Evolutionary conservation across 1,139 yeast species (phyloP), one percentile per base, ranked within the genome.

Genomic region (Sugiyamaella paludigena): DNA sequence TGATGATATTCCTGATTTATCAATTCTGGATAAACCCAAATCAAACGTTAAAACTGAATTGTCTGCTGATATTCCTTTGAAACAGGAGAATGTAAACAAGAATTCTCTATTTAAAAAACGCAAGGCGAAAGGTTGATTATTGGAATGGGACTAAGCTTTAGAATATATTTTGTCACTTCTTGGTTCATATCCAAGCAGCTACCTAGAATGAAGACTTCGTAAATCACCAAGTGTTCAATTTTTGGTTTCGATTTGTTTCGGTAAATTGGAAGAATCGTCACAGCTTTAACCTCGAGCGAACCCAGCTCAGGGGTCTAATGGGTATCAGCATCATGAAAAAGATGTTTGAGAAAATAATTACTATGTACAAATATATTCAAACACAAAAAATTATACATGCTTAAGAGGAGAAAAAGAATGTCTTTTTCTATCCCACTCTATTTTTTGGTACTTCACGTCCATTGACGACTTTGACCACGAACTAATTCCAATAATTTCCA

Each of bases 401-500:
- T 32, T 28, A 12, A 31, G 31, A 40, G 24, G 36, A 29, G 30
- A 42, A 34, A 34, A 34, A 7, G 13, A 24, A 27, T 11, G 32
- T n/a, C n/a, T n/a, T n/a, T n/a, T n/a, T n/a, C n/a, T n/a, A n/a
- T n/a, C n/a, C n/a, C n/a, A n/a, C n/a, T n/a, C n/a, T n/a, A n/a
- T n/a, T n/a, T n/a, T n/a, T n/a, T 9, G 31, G 24, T 26, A n/a
- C 13, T n/a, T 68, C 66, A 88, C 59, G 91, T 89, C 80, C 86
- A 88, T 51, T 85, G 87, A 73, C 96, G 83, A 45, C 95, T 84
- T 44, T 89, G 94, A 58, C 96, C 96, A 66, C 97, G 84, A 47
- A 89, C 97, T 67, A 94, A 87, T 71, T 94, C 98, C 64, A 92
- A 72, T 50, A 94, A 83, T 74, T 87, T 88, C 98, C 98, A 94